Evolutionary conservation across 163 green algal species (phyloP).

Genomic region (Chlorella variabilis): DNA sequence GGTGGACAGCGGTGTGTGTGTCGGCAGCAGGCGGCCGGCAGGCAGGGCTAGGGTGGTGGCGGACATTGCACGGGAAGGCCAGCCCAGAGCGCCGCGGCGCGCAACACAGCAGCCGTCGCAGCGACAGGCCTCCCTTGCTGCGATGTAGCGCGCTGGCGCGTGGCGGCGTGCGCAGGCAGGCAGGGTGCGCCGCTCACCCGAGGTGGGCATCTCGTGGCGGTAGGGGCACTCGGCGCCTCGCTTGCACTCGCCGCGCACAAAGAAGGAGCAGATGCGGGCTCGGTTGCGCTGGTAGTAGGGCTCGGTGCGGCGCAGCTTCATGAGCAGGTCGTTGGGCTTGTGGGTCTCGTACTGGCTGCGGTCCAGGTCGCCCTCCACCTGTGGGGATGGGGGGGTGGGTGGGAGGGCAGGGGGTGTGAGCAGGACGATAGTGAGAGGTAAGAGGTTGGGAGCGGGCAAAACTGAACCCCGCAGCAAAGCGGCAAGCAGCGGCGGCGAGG

Average conservation of each 20-base stretch:
- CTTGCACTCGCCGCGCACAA: conserved; percentile 91
- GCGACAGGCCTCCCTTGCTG: too few relatives aligned
- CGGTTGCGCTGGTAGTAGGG: conserved; percentile 98
- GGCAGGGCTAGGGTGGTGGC: too few relatives aligned
- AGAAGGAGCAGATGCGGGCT: conserved; percentile 96
- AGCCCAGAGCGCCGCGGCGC: too few relatives aligned
- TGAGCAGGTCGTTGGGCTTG: conserved; percentile 78
- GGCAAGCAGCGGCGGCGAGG: not conserved
- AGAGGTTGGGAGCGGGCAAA: too few relatives aligned
- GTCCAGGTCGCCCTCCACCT: conserved; percentile 44
- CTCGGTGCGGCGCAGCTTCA: conserved; percentile 86
- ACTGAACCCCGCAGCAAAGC: too few relatives aligned
- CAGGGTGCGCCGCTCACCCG: conserved; percentile 21
- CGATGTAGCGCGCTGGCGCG: too few relatives aligned
- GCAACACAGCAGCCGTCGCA: too few relatives aligned
- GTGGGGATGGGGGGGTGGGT: not conserved
- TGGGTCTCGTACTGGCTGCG: conserved; percentile 13
- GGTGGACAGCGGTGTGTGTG: too few relatives aligned
- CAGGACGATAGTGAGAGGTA: not conserved
- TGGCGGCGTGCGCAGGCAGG: too few relatives aligned
- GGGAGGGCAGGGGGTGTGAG: not conserved
- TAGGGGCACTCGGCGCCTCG: conserved; percentile 96
- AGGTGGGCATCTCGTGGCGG: conserved; percentile 86
- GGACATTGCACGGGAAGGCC: too few relatives aligned
- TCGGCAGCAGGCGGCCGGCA: too few relatives aligned